Percentiles rank a stretch among this genome's conserved stretches.
These are phyloP conservation scores for Dryadomyces quercus-mongolicae DNA, from an alignment of 2,329 filamentous ascomycete species.

Conservation along the genomic window DNA sequence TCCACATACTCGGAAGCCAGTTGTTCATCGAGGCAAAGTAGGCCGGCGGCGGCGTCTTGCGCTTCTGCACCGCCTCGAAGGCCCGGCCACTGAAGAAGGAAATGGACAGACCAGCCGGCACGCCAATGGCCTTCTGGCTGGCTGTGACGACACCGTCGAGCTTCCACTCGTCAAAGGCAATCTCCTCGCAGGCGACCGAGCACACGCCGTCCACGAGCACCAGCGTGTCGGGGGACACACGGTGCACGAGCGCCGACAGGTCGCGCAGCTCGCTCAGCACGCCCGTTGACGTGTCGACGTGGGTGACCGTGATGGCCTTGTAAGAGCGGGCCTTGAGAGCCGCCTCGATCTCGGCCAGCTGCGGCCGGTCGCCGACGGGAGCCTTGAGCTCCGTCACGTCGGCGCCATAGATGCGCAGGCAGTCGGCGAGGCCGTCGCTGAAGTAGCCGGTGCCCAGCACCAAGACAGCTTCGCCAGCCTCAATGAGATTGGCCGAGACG, in stretches of 20 bases:
- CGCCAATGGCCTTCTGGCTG: constrained; percentile 93
- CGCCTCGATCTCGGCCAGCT: constrained; percentile 77
- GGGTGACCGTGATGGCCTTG: constrained; percentile 89
- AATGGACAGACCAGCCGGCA: constrained; percentile 86
- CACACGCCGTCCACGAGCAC: constrained; percentile 93
- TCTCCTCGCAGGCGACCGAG: constrained; percentile 92
- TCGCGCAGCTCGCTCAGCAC: constrained; percentile 85
- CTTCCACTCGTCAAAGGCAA: constrained; percentile 90
- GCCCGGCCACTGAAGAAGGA: constrained; percentile 86
- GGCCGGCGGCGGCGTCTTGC: constrained; percentile 70
- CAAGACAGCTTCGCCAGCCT: constrained; percentile 79
- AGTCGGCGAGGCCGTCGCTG: constrained; percentile 86
- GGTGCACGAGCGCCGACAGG: constrained; percentile 70
- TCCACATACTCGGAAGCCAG: constrained; percentile 88
- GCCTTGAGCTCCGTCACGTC: constrained; percentile 84
- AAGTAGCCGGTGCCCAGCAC: constrained; percentile 97
- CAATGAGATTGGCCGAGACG: constrained; percentile 83
- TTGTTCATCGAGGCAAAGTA: constrained; percentile 98
- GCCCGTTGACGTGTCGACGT: constrained; percentile 94
- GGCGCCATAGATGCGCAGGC: constrained; percentile 81
- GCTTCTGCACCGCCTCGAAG: constrained; percentile 64
- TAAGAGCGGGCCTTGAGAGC: constrained; percentile 84
- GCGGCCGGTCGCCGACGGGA: constrained; percentile 75
- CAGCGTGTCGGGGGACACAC: constrained; percentile 81
- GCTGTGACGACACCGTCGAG: constrained; percentile 89